Base-by-base conservation (phyloP, 2,329 filamentous ascomycete species). In the Arthrobotrys pseudoclavata region DNA sequence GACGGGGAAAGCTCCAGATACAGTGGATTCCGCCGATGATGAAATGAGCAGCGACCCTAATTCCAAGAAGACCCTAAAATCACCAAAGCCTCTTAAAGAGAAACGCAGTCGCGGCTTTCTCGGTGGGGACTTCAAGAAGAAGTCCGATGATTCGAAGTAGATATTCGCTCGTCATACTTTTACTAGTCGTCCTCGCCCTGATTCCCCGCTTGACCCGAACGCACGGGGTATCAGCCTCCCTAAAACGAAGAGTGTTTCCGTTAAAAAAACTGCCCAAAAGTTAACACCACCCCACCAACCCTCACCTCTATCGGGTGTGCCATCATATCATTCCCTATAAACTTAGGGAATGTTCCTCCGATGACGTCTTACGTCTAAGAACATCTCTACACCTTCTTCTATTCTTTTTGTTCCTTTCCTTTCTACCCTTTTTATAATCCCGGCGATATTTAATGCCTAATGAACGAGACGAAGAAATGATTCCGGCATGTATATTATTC, bases 361-460 rank as follows among this genome's bases (percentile, higher is more conserved):
- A 68, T 63, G 31, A 31, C 74, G 57, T 77, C 68, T 60, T 77
- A 71, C n/a, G 4, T 71, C 31, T 67, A 15, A 68, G 40, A 57
- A 50, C 50, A 55, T 57, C 22, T 31, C 45, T 5, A 20, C 40
- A n/a, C 37, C 48, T 47, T 37, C 50, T 26, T 74, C 18, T n/a
- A 52, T 74, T 29, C 52, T 60, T 18, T 18, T 55, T 42, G 15
- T 26, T 62, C 10, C 24, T 40, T 55, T 37, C n/a, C 31, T 61
- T 50, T 40, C 29, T 61, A 47, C 26, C 22, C 29, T 62, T 62
- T 50, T 61, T 67, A 64, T 60, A 66, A 64, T 69, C 37, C 40
- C 22, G 74, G 67, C 67, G 60, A 77, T 71, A 60, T 62, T 70
- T 67, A 71, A 71, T 77, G 74, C 74, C 72, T 70, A 67, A 64